These are phyloP conservation scores for Berkeleyomyces basicola DNA, from an alignment of 2,329 filamentous ascomycete genomes.

Conservation along the genomic window DNA sequence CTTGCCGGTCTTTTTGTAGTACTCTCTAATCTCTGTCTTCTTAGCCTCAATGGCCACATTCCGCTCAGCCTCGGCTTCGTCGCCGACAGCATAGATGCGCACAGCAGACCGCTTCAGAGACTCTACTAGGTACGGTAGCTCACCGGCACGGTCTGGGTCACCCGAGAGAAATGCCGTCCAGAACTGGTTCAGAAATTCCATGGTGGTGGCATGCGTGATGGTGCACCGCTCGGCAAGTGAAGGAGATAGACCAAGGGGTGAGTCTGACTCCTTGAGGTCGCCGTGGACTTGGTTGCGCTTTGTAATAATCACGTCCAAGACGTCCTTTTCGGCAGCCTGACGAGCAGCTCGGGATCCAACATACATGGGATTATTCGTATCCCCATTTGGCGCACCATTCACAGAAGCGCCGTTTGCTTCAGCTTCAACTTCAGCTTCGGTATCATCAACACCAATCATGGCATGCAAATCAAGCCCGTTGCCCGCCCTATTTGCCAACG, in stretches of 20 bases:
- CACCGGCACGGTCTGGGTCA: constrained; percentile 60
- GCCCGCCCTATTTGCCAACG: constrained; percentile 29
- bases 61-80: constrained; percentile 61
- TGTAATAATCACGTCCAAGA: constrained; percentile 47
- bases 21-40: constrained; percentile 53
- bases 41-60: constrained; percentile 47
- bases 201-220: constrained; percentile 75
- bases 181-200: constrained; percentile 95
- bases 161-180: constrained; percentile 86
- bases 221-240: constrained; percentile 42
- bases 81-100: constrained; percentile 64
- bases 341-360: constrained; percentile 53
- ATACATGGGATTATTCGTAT: constrained; percentile 31
- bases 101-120: constrained; percentile 61
- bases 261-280: constrained; percentile 28
- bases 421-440: constrained; percentile 43
- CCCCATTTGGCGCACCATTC: not conserved
- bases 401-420: not conserved
- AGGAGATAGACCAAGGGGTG: constrained; percentile 36
- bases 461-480: constrained; percentile 43
- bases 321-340: constrained; percentile 48
- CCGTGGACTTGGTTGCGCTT: constrained; percentile 43
- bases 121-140: constrained; percentile 68
- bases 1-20: constrained; percentile 56
- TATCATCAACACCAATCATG: constrained; percentile 52